Evolutionary conservation across 345 rosid genomes (phyloP).

Genomic region (Diplotaxis tenuifolia): DNA sequence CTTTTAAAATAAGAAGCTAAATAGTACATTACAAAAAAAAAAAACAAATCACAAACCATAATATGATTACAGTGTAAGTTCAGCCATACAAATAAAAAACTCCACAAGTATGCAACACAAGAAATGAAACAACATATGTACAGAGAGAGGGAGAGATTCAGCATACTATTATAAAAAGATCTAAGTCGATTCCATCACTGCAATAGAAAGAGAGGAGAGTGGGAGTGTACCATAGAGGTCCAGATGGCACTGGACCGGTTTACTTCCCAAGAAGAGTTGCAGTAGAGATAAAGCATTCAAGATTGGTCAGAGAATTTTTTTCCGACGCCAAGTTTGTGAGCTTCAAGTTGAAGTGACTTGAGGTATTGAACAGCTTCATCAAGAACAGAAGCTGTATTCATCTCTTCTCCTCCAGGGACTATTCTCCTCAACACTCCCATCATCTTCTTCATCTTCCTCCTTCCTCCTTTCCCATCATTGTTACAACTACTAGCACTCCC

Average conservation of each 20-base stretch:
- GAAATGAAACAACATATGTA: no score
- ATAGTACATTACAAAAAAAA: no score
- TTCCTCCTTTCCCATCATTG: conserved; percentile 56
- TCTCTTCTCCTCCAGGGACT: conserved; percentile 69
- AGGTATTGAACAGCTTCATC: conserved; percentile 89
- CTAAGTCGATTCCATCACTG: conserved; percentile 25
- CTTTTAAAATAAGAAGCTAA: not conserved
- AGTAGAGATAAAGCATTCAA: conserved; percentile 13
- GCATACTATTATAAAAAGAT: conserved; percentile 3
- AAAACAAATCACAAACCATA: not conserved
- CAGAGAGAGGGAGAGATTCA: conserved; percentile 15
- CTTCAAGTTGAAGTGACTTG: conserved; percentile 78
- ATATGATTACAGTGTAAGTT: conserved; percentile 13
- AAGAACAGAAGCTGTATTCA: conserved; percentile 64
- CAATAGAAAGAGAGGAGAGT: not conserved
- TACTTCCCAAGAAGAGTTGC: conserved; percentile 1
- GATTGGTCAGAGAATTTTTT: conserved; percentile 44
- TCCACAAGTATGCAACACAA: no score
- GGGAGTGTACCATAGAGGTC: not conserved
- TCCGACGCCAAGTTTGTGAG: conserved; percentile 63
- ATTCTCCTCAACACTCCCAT: conserved; percentile 67
- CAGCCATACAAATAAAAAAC: conserved; percentile 8
- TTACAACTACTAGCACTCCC: conserved; percentile 43
- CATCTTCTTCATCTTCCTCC: conserved; percentile 71
- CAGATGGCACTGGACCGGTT: conserved; percentile 13